phyloP scores from a whole-genome alignment of 2,329 filamentous ascomycete species.

The Thielaviopsis populi region DNA sequence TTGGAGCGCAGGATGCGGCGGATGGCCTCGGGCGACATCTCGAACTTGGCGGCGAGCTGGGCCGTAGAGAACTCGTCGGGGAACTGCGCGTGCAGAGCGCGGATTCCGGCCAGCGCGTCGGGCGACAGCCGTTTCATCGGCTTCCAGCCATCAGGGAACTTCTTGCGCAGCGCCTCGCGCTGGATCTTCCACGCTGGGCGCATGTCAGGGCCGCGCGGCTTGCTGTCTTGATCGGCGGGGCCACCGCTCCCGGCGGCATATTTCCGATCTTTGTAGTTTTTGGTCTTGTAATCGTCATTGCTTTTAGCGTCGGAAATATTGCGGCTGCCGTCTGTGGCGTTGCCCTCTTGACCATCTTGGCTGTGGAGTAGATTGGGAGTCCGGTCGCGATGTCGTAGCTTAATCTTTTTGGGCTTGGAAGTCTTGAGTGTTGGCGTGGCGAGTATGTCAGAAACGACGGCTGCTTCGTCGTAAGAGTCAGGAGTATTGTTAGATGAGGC shows the following conservation, averaged over 20 bases:
- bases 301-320: not conserved
- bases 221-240: not conserved
- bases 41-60: slow-evolving; percentile 61
- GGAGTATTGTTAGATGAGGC: not conserved
- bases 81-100: slow-evolving; percentile 62
- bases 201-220: slow-evolving; percentile 5
- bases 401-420: slow-evolving; percentile 7
- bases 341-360: not conserved
- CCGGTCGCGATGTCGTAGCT: slow-evolving; percentile 7
- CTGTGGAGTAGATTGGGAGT: not conserved
- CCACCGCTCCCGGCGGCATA: too few species aligned
- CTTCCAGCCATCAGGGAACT: slow-evolving; percentile 69
- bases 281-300: not conserved
- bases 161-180: slow-evolving; percentile 57
- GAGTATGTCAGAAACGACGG: not conserved
- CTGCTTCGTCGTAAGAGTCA: not conserved
- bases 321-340: not conserved
- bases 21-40: slow-evolving; percentile 76
- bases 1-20: slow-evolving; percentile 72
- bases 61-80: slow-evolving; percentile 62
- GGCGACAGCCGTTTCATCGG: slow-evolving; percentile 80
- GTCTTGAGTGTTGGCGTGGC: slow-evolving; percentile 1
- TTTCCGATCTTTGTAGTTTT: not conserved
- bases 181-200: slow-evolving; percentile 53
- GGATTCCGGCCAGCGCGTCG: slow-evolving; percentile 80